Evolutionary conservation across 202 grass and related monocot species (phyloP).

Genomic region (Schoenoplectus tabernaemontani): DNA sequence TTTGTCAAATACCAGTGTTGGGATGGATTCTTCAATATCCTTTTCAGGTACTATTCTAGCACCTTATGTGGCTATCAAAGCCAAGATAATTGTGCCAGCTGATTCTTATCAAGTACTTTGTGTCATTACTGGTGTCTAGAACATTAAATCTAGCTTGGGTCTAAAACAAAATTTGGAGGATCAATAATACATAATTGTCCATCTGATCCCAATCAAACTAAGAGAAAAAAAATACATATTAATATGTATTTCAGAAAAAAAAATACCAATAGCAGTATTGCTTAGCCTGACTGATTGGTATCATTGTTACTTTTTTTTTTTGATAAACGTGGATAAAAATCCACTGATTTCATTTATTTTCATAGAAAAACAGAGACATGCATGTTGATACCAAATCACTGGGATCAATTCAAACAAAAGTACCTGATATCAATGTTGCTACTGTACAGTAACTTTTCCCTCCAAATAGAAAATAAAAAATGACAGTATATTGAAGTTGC

Average conservation of each 20-base stretch:
- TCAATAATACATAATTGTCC: neutral
- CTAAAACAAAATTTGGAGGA: neutral
- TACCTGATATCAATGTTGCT: too few species aligned
- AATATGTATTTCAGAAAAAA: neutral
- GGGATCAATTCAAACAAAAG: too few species aligned
- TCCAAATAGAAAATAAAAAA: neutral
- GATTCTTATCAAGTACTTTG: constrained; percentile 2
- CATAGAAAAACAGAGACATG: too few species aligned
- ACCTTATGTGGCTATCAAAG: neutral
- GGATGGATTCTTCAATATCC: constrained; percentile 86
- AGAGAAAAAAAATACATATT: neutral
- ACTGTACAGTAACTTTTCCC: neutral
- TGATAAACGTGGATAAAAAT: too few species aligned
- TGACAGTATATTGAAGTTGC: neutral
- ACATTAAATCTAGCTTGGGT: neutral
- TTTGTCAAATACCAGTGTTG: constrained; percentile 83
- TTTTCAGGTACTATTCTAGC: constrained; percentile 44
- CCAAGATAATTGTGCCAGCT: neutral
- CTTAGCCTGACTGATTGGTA: neutral
- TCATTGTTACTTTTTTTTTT: too few species aligned
- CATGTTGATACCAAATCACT: too few species aligned
- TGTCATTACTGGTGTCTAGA: neutral
- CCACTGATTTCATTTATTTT: too few species aligned
- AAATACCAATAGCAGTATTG: neutral
- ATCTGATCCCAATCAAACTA: neutral